Conservation (phyloP, 805 yeast genomes). For the Candida peoriensis region DNA sequence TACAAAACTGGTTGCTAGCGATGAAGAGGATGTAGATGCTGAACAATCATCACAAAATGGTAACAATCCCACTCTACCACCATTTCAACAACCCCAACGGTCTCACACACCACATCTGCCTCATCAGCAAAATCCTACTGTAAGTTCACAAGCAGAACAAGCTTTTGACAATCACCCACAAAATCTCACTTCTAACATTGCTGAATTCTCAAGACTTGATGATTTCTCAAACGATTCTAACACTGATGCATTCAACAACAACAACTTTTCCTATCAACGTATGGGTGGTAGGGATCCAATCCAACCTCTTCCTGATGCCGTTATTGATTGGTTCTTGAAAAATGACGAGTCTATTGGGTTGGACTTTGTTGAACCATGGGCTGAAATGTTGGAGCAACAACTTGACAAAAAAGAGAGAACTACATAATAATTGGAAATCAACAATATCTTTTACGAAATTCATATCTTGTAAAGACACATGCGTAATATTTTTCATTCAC, state of each 20-base stretch:
- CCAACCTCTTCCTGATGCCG: slow-evolving; percentile 26
- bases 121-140: background rate
- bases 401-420: slow-evolving; percentile 23
- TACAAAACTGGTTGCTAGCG: slow-evolving; percentile 18
- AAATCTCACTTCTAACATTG: background rate
- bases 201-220: background rate
- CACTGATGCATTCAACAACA: background rate
- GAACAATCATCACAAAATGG: background rate
- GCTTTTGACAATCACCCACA: background rate
- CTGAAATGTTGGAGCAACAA: slow-evolving; percentile 72
- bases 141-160: background rate
- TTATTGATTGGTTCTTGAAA: slow-evolving; percentile 46
- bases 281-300: background rate
- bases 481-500: slow-evolving; percentile 1
- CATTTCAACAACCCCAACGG: slow-evolving; percentile 1
- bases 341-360: slow-evolving; percentile 45
- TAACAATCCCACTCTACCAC: background rate
- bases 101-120: too few species aligned
- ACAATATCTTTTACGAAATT: too few species aligned
- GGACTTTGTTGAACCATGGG: slow-evolving; percentile 71
- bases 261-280: background rate
- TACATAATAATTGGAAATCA: too few species aligned
- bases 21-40: slow-evolving; percentile 17
- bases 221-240: background rate
- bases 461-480: too few species aligned